phyloP scores from a whole-genome alignment of 2,329 filamentous ascomycete species.

The Talaromyces pinophilus region DNA sequence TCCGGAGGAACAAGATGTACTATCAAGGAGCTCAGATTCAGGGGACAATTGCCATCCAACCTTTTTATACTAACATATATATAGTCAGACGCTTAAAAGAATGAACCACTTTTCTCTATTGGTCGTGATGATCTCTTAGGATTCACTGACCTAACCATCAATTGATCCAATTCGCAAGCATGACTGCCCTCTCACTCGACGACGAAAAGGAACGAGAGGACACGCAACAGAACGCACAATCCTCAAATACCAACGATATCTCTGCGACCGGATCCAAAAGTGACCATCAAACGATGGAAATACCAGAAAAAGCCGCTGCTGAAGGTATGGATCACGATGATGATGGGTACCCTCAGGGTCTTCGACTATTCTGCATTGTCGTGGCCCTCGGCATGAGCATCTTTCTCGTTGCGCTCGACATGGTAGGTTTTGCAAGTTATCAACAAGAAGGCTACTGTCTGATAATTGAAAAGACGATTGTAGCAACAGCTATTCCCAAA shows the following conservation, averaged over 20 bases:
- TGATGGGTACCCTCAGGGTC: background rate
- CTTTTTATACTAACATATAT: background rate
- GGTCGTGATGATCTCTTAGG: background rate
- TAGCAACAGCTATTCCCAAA: constrained; percentile 34
- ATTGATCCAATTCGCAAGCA: background rate
- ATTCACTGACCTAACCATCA: background rate
- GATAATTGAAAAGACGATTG: constrained; percentile 31
- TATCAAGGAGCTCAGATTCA: background rate
- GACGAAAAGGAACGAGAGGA: background rate
- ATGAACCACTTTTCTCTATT: background rate
- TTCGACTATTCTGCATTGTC: constrained; percentile 28
- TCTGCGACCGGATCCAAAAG: background rate
- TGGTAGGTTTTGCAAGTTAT: background rate
- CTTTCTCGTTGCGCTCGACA: constrained; percentile 42
- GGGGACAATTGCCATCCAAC: background rate
- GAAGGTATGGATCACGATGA: background rate
- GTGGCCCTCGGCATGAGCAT: constrained; percentile 41
- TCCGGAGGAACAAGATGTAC: background rate
- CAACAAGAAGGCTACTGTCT: background rate
- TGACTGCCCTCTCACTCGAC: background rate
- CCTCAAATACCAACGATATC: background rate
- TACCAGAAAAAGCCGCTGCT: background rate
- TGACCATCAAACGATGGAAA: no score
- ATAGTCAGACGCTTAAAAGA: background rate
- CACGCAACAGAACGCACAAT: background rate